Base-by-base conservation (phyloP, 805 yeast genomes). In the Saccharomycopsis fibuligera region DNA sequence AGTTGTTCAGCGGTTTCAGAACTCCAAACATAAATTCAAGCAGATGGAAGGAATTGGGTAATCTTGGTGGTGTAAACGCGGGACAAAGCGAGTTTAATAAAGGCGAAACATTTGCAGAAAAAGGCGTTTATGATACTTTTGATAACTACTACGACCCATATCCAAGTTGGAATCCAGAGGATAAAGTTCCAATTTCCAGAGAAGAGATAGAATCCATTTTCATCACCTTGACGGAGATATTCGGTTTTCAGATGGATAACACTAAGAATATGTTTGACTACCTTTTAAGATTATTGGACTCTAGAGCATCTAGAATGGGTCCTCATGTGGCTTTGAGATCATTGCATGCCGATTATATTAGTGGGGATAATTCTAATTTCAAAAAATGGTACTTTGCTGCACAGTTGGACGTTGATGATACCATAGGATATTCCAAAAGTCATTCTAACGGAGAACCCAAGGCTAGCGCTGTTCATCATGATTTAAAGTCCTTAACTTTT, bases 1-100 rank as follows among this genome's bases (percentile, higher is more conserved):
- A 78, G 67, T 95, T 96, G 2, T 89, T 86, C 59, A 96, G 96
- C 54, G 96, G 96, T 47, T 89, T 89, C 96, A 96, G 89, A 67
- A 86, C 87, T 60, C 95, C 96, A 52, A 87, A 88, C 60, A 79
- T 87, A 64, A 87, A 96, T 0, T 87, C 87, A 66, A 90, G 89
- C 6, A 87, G 75, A 40, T 72, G 77, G 75, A 67, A 66, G 45
- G 73, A 72, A 46, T 54, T 68, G 40, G 68, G 64, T 58, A n/a
- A n/a, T n/a, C 23, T 45, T 63, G 30, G 67, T 71, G 10, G 65
- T 58, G 24, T 61, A 59, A 10, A 62, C 44, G 68, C 65, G 10
- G 62, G 60, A 29, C 57, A 57, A 35, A 56, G 58, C 21, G 58
- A 57, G 5, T 53, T 51, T 1, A 21, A 52, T 10, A 64, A 67